phyloP scores from a whole-genome alignment of 2,329 filamentous ascomycete species.

The Cordyceps farinosa region DNA sequence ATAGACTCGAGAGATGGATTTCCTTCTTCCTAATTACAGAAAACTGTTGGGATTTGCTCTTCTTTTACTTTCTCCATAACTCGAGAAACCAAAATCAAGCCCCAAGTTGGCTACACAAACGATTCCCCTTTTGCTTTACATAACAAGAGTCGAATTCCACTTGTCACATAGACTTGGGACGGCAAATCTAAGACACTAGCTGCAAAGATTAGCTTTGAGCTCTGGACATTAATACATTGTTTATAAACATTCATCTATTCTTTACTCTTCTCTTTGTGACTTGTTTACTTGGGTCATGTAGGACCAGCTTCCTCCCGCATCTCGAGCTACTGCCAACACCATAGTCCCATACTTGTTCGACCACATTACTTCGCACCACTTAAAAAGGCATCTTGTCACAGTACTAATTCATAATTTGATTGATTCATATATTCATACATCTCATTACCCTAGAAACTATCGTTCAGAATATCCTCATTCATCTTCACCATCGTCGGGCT shows the following conservation, averaged over 20 bases:
- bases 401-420: too few relatives aligned
- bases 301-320: background rate
- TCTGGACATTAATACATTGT: background rate
- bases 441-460: conserved; percentile 50
- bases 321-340: background rate
- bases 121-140: conserved; percentile 11
- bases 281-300: background rate
- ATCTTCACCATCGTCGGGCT: conserved; percentile 65
- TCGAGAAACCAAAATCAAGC: background rate
- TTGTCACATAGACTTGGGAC: conserved; percentile 10
- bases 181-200: conserved; percentile 1
- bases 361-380: background rate
- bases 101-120: conserved; percentile 7
- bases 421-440: background rate
- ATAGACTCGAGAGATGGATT: background rate
- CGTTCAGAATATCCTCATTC: conserved; percentile 58
- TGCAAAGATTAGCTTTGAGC: conserved; percentile 5
- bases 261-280: background rate
- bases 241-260: background rate
- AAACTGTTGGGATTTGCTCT: background rate
- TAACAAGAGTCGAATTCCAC: conserved; percentile 2
- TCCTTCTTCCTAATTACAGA: background rate
- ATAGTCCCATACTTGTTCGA: background rate
- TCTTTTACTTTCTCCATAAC: background rate
- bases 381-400: too few relatives aligned